Base-by-base conservation (phyloP, 169 alveolate genomes). In the Cryptosporidium meleagridis region DNA sequence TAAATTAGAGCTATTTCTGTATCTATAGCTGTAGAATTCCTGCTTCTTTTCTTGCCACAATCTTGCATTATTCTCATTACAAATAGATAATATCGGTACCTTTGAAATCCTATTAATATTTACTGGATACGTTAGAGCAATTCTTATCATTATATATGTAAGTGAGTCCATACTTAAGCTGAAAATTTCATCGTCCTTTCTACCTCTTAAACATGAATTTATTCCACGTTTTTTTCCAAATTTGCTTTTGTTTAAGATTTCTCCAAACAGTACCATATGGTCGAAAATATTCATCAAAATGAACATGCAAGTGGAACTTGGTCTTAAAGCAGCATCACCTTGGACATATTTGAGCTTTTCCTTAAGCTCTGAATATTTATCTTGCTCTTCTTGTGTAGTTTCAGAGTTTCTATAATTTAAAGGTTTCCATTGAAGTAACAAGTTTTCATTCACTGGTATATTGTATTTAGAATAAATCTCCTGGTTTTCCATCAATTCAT, bases 231-330 rank as follows among this genome's bases (percentile, higher is more conserved):
- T 71, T 52, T 71, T 55, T 12, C 35, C 69, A 48, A 4, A 33
- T 51, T 51, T 71, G 29, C 12, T 48, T 35, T 70, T 51, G 18
- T 33, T 73, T 1, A 26, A 35, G 29, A 73, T 55, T 16, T 80
- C 89, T 8, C 89, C 89, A 80, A 80, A 80, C 31, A 80, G 62
- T 44, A 65, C 59, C 62, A 80, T 80, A 51, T 80, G 89, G 37
- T 80, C 89, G 9, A 80, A 80, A 35, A 80, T 48, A 53, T 37
- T 62, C 67, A 39, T 62, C 12, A 80, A 45, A n/a, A 80, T 61
- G 23, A 62, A 45, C 26, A 80, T 35, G 10, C 51, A 62, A 12
- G 89, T 80, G 1, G 70, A 59, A 21, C 89, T 80, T 23, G 89
- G 89, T 23, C 55, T 80, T 23, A 80, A 41, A 26, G 89, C 89